These are phyloP conservation scores for Trichoderma simmonsii DNA, from an alignment of 2,329 filamentous ascomycete species.

Conservation along the genomic window DNA sequence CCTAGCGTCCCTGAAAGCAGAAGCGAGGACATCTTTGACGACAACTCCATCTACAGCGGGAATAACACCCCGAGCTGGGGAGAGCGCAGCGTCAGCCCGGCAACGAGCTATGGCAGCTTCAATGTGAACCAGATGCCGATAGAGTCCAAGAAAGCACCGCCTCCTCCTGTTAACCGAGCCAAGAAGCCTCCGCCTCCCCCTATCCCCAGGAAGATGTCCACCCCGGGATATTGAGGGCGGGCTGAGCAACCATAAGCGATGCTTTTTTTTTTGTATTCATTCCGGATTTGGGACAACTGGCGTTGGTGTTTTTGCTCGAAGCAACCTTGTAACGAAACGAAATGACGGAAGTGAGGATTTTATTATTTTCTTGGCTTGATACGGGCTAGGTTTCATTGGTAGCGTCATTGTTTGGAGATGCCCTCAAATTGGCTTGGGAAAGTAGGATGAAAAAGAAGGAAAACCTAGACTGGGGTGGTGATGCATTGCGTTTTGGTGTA, in stretches of 20 bases:
- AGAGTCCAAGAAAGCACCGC: conserved; percentile 51
- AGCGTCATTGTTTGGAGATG: neutral
- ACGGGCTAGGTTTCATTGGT: neutral
- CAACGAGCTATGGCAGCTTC: conserved; percentile 55
- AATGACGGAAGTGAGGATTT: neutral
- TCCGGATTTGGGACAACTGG: neutral
- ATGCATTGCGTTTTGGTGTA: neutral
- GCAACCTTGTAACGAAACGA: neutral
- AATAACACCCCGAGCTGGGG: conserved; percentile 51
- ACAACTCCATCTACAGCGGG: conserved; percentile 49
- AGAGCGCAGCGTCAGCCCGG: conserved; percentile 52
- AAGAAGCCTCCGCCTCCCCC: conserved; percentile 57
- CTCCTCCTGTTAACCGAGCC: conserved; percentile 46
- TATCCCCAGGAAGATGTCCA: conserved; percentile 40
- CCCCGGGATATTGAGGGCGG: neutral
- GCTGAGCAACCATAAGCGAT: neutral
- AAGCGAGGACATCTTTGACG: conserved; percentile 46
- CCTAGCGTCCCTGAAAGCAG: conserved; percentile 30
- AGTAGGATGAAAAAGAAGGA: neutral
- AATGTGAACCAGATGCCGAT: conserved; percentile 40
- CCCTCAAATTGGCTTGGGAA: neutral
- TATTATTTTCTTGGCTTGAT: neutral
- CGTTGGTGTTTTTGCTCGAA: neutral
- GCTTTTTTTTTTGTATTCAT: neutral
- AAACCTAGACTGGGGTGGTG: neutral